These are phyloP conservation scores for Gentiana macrophylla DNA, from an alignment of 257 asterid species.

Conservation along the genomic window DNA sequence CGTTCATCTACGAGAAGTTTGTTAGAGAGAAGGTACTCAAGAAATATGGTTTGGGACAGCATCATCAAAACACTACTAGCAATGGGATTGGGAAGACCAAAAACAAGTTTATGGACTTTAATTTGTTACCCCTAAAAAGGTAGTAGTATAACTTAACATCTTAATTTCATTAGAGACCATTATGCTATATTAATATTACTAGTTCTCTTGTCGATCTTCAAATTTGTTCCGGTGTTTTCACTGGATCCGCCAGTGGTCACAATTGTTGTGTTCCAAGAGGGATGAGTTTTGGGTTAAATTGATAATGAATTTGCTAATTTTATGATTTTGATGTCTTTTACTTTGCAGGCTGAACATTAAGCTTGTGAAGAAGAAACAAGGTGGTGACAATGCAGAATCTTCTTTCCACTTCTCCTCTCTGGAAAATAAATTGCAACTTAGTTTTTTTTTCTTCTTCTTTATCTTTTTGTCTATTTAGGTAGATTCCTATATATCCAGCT, in stretches of 20 bases:
- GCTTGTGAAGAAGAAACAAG: conserved; percentile 2
- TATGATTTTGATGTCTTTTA: background rate
- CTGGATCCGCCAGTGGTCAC: no score
- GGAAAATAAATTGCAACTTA: no score
- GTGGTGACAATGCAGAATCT: no score
- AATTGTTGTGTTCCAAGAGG: no score
- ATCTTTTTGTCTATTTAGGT: no score
- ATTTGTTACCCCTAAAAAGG: conserved; percentile 42
- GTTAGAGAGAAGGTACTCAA: conserved; percentile 57
- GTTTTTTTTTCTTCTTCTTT: no score
- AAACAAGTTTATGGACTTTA: conserved; percentile 37
- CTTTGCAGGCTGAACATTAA: conserved; percentile 38
- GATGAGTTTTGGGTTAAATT: no score
- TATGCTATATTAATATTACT: conserved; percentile 35
- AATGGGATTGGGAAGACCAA: conserved; percentile 25
- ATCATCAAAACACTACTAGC: background rate
- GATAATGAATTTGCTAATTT: no score
- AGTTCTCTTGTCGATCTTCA: background rate
- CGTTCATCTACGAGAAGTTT: conserved; percentile 55
- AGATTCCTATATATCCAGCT: no score
- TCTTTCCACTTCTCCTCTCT: no score
- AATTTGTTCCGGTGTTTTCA: background rate
- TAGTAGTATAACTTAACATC: conserved; percentile 28
- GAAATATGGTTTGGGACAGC: conserved; percentile 28
- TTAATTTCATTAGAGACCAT: conserved; percentile 30